Percentiles rank a stretch among this genome's conserved stretches.
Conservation (phyloP, 2,329 filamentous ascomycete genomes). For the Pyrenochaeta sp. region DNA sequence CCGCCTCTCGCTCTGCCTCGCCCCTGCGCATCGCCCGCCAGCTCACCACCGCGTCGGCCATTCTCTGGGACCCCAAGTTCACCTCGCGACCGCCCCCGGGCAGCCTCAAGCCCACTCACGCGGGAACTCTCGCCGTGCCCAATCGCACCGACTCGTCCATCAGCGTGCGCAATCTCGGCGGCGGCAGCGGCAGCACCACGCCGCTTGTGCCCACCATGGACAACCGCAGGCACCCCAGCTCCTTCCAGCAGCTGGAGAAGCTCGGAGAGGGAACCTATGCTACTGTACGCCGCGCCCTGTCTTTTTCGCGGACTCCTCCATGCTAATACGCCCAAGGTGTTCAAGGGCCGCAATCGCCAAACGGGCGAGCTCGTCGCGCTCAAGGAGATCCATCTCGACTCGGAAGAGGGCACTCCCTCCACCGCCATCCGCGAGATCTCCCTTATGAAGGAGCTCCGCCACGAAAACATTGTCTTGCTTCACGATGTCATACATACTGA, state of each 20-base stretch:
- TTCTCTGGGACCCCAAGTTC: constrained; percentile 59
- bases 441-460: constrained; percentile 98
- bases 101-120: constrained; percentile 56
- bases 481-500: constrained; percentile 99
- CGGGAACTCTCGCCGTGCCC: constrained; percentile 55
- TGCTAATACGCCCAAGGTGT: constrained; percentile 70
- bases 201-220: constrained; percentile 73
- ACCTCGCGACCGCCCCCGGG: constrained; percentile 56
- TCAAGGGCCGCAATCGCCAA: constrained; percentile 97
- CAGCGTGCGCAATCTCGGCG: constrained; percentile 57
- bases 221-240: constrained; percentile 89
- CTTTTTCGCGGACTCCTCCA: constrained; percentile 5
- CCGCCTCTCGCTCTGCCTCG: constrained; percentile 9
- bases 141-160: constrained; percentile 61
- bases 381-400: constrained; percentile 98
- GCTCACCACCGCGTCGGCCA: constrained; percentile 57
- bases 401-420: constrained; percentile 95
- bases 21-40: constrained; percentile 53
- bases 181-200: constrained; percentile 47
- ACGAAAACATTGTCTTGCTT: constrained; percentile 96
- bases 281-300: constrained; percentile 68
- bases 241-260: constrained; percentile 98
- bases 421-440: constrained; percentile 99
- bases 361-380: constrained; percentile 95
- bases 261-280: constrained; percentile 98